Percentiles rank a stretch among this genome's conserved stretches.
These are phyloP conservation scores for Aspergillus persii DNA, from an alignment of 2,329 filamentous ascomycete genomes.

Conservation along the genomic window DNA sequence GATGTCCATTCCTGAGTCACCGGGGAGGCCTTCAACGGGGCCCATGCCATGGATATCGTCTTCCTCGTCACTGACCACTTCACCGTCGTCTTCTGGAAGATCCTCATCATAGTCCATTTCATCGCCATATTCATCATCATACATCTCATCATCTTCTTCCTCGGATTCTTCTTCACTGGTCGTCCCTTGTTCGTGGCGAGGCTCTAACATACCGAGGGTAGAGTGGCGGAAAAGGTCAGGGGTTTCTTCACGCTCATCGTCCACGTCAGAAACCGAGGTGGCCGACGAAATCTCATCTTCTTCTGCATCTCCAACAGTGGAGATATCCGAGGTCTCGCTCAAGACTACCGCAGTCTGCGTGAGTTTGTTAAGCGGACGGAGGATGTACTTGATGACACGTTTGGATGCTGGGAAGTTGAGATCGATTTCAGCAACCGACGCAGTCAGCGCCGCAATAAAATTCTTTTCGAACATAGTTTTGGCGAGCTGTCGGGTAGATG, in stretches of 20 bases:
- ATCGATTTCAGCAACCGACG: slow-evolving; percentile 91
- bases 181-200: slow-evolving; percentile 74
- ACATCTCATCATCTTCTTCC: slow-evolving; percentile 86
- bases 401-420: slow-evolving; percentile 92
- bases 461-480: slow-evolving; percentile 99
- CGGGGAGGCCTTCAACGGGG: slow-evolving; percentile 61
- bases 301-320: slow-evolving; percentile 64
- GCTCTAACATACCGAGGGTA: slow-evolving; percentile 89
- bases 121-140: slow-evolving; percentile 81
- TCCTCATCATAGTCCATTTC: slow-evolving; percentile 94
- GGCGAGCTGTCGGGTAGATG: slow-evolving; percentile 77
- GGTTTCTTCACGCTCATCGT: slow-evolving; percentile 87
- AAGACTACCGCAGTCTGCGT: slow-evolving; percentile 84
- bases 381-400: slow-evolving; percentile 91
- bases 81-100: slow-evolving; percentile 72
- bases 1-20: slow-evolving; percentile 65
- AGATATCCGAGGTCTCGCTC: slow-evolving; percentile 76
- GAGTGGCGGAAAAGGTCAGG: slow-evolving; percentile 97
- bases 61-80: slow-evolving; percentile 85
- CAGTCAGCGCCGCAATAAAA: slow-evolving; percentile 82
- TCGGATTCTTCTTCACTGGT: slow-evolving; percentile 69
- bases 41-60: slow-evolving; percentile 81
- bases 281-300: slow-evolving; percentile 86
- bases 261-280: slow-evolving; percentile 84
- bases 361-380: slow-evolving; percentile 81